These are phyloP conservation scores for Graphium sp. DNA, from an alignment of 2,329 filamentous ascomycete species.

Conservation along the genomic window DNA sequence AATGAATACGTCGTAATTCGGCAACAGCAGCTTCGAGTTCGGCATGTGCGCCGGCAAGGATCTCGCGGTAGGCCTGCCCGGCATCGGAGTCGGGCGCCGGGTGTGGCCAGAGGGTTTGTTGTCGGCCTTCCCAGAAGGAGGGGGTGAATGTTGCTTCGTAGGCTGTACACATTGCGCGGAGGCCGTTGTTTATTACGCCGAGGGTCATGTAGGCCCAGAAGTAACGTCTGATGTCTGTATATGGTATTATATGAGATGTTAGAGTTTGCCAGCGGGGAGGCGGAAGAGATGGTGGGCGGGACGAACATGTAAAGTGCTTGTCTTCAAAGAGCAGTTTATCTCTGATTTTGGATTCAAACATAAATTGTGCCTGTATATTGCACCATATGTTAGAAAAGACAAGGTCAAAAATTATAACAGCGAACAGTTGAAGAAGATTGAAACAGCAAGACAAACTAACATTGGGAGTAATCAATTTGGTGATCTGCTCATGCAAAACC, in stretches of 20 bases:
- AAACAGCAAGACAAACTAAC: conserved; percentile 11
- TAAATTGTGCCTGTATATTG: conserved; percentile 27
- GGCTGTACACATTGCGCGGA: conserved; percentile 38
- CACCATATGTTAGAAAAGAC: too few relatives aligned
- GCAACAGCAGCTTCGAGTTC: conserved; percentile 34
- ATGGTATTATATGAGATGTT: background rate
- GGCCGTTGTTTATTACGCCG: conserved; percentile 40
- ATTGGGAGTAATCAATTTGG: conserved; percentile 40
- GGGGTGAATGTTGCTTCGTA: conserved; percentile 40
- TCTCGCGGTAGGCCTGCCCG: conserved; percentile 28
- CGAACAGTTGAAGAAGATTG: background rate
- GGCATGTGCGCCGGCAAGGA: conserved; percentile 24
- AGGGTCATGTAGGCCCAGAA: conserved; percentile 48
- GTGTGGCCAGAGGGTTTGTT: conserved; percentile 38
- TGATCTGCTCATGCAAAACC: conserved; percentile 37
- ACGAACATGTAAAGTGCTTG: conserved; percentile 28
- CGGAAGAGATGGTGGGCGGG: background rate
- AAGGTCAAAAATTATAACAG: conserved; percentile 7
- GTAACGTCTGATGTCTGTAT: conserved; percentile 35
- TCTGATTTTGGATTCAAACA: conserved; percentile 37
- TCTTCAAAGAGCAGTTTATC: conserved; percentile 46
- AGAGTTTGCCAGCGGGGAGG: background rate
- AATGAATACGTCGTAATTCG: conserved; percentile 26
- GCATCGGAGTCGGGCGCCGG: conserved; percentile 23
- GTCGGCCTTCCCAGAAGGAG: conserved; percentile 38